Base-by-base conservation (phyloP, 1,139 yeast genomes). In the Torulaspora globosa region DNA sequence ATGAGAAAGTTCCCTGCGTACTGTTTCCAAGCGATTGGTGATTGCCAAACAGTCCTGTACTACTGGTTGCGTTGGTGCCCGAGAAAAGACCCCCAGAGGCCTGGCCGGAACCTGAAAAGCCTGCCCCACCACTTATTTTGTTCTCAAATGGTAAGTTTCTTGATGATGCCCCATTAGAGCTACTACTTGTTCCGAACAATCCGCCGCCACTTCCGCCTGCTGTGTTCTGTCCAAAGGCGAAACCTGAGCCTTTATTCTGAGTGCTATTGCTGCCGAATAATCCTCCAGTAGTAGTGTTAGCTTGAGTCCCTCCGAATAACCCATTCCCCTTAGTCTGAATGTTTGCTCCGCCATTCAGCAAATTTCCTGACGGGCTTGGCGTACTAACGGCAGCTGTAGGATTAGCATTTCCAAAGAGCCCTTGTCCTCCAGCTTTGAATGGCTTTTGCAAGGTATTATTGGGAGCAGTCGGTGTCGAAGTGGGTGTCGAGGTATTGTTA, bases 401-500 rank as follows among this genome's bases (percentile, higher is more conserved):
- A 27, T 36, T 47, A 16, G 42, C 38, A 38, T 46, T 53, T 4
- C 61, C 61, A 45, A 60, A 60, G 18, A 58, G 29, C 21, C 6
- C 30, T 12, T 31, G 34, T 16, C 11, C 44, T n/a, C 52, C 57
- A 9, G 53, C 27, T 32, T 57, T 60, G 21, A 58, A 60, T n/a
- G 60, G 54, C 11, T 54, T 48, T 44, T 55, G 59, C 21, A 56
- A 49, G 28, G 51, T 49, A 37, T 51, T 56, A 21, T 54, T 47
- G 6, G 61, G 41, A 11, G 58, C 59, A 3, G 58, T 55, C 4
- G 67, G 65, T 6, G 66, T 63, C 5, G 66, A 60, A 9, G 65
- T 60, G 11, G 67, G 63, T 3, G 67, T 61, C 3, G 67, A 60
- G 4, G 66, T 53, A 39, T 53, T 59, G 12, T 64, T 62, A 40